These are phyloP conservation scores for Sutorius eximius DNA, from an alignment of 1,284 basidiomycete genomes.

Conservation along the genomic window DNA sequence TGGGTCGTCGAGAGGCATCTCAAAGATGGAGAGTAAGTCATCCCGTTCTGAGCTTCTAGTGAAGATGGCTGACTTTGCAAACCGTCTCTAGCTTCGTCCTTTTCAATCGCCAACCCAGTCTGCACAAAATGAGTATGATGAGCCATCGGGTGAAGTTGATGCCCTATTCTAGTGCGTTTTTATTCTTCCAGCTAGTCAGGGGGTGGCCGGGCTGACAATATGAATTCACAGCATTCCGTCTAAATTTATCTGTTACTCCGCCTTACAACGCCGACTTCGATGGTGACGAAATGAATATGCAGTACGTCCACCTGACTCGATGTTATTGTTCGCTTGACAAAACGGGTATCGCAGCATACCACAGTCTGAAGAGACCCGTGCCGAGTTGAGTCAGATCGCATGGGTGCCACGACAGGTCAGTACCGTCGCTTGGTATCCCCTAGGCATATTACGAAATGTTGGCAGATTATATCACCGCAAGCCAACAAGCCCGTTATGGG, in stretches of 20 bases:
- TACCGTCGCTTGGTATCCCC: constrained; percentile 2
- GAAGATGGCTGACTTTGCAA: constrained; percentile 7
- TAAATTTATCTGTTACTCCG: constrained; percentile 93
- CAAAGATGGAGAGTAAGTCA: constrained; percentile 92
- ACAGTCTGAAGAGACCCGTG: constrained; percentile 98
- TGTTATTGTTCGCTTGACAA: constrained; percentile 3
- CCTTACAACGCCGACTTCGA: constrained; percentile 99
- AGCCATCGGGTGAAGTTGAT: constrained; percentile 97
- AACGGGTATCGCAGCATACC: constrained; percentile 66
- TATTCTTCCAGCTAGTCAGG: not conserved
- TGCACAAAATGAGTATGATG: constrained; percentile 99
- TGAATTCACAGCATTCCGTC: constrained; percentile 74
- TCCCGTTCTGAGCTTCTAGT: not conserved
- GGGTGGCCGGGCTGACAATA: constrained; percentile 33
- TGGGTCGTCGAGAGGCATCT: constrained; percentile 99
- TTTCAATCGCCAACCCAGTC: constrained; percentile 97
- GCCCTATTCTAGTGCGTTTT: constrained; percentile 91
- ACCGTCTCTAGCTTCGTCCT: constrained; percentile 71
- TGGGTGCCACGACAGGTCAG: constrained; percentile 96
- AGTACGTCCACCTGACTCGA: constrained; percentile 56
- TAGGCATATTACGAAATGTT: not conserved
- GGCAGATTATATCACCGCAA: constrained; percentile 96
- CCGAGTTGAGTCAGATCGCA: constrained; percentile 96
- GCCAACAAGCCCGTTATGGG: constrained; percentile 99
- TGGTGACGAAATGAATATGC: constrained; percentile 99